Base-by-base conservation (phyloP, 2,329 filamentous ascomycete genomes). In the Didymella arachidicola region DNA sequence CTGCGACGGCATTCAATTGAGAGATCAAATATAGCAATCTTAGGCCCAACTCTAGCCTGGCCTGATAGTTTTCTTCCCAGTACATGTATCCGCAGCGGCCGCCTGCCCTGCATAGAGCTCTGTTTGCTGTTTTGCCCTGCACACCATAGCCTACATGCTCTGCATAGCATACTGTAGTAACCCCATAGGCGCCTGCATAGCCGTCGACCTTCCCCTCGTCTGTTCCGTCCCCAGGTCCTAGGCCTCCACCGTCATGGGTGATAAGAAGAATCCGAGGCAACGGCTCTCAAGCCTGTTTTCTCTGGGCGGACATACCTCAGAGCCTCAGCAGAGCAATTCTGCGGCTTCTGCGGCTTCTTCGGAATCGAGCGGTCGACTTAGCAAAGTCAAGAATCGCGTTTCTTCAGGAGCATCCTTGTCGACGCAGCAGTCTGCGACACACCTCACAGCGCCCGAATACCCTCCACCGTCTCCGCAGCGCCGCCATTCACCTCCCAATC, bases 241-340 rank as follows among this genome's bases (percentile, higher is more conserved):
- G 26, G 38, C 14, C 26, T 42, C 59, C 56, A 68, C 30, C n/a
- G 53, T 68, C 61, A 45, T 72, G 66, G 62, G 61, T 36, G 65
- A 70, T 53, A 73, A 71, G 65, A 76, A 73, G 63, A 70, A 69
- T 49, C 66, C 72, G n/a, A 69, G 62, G 62, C 64, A 65, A 45
- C 61, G 74, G 60, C 68, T 77, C 53, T 76, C 73, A 50, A 74
- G 73, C 42, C 56, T 76, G 29, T 74, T 77, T 57, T 73, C 68
- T 12, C 51, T 65, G 39, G 65, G 64, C 7, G 46, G 41, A 5
- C n/a, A 44, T 16, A 68, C 68, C 12, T 63, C 66, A 45, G 67
- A 68, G 22, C 51, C 65, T 16, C 57, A 48, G 16, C 42, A 66
- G 22, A 46, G 62, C 32, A 59, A 49, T n/a, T 68, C 72, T 25